Conservation (phyloP, 164 flowering plant genomes). For the Liquidambar formosana region DNA sequence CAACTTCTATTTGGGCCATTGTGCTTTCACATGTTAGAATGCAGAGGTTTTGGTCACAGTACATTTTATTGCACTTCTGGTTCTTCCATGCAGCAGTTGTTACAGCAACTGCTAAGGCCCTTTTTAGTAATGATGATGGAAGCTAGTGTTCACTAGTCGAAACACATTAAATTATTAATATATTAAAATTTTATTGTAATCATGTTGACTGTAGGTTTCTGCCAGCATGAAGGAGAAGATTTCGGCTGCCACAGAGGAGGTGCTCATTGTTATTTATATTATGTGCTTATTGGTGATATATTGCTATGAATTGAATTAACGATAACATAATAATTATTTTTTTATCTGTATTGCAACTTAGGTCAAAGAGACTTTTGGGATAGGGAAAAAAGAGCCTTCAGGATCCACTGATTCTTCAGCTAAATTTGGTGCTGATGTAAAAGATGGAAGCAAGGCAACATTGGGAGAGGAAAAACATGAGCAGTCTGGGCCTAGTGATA, state of each 20-base stretch:
- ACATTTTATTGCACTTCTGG: too few species aligned
- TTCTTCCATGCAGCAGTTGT: not conserved
- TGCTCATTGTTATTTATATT: conserved; percentile 15
- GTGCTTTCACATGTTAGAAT: too few species aligned
- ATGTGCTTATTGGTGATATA: not conserved
- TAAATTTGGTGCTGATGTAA: conserved; percentile 26
- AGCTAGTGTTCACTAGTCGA: not conserved
- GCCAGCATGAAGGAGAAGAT: conserved; percentile 80
- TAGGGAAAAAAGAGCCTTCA: conserved; percentile 56
- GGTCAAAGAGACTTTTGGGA: conserved; percentile 77
- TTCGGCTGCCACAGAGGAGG: conserved; percentile 82
- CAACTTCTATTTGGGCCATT: too few species aligned
- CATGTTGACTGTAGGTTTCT: conserved; percentile 54
- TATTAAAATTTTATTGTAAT: not conserved
- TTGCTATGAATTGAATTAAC: conserved; percentile 4
- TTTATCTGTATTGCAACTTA: conserved; percentile 22
- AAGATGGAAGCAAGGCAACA: conserved; percentile 36
- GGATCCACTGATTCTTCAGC: conserved; percentile 33
- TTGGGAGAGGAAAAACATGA: conserved; percentile 40
- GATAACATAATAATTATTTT: not conserved
- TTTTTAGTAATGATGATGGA: not conserved
- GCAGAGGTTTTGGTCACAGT: too few species aligned
- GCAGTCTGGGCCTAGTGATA: conserved; percentile 42
- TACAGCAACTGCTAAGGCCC: not conserved
- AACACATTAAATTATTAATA: too few species aligned